phyloP scores from a whole-genome alignment of 2,329 filamentous ascomycete genomes.

The Diaporthe ilicicola region DNA sequence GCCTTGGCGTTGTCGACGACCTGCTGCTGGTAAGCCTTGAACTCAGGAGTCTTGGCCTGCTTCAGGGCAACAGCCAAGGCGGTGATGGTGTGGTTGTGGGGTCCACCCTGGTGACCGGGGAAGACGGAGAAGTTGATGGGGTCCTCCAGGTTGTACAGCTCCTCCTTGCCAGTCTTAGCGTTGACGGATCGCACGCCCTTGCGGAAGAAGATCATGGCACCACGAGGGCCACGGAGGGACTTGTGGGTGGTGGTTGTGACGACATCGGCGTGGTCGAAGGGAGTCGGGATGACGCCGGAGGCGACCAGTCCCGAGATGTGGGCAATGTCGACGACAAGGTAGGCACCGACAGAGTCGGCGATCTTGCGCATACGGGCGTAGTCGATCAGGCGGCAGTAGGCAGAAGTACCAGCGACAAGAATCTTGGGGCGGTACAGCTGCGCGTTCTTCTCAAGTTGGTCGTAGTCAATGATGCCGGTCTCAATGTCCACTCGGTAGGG shows the following conservation, averaged over 20 bases:
- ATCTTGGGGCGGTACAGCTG: constrained; percentile 94
- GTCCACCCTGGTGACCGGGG: constrained; percentile 97
- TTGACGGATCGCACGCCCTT: constrained; percentile 93
- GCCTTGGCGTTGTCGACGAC: constrained; percentile 94
- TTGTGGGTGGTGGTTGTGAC: constrained; percentile 99
- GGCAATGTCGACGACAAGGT: constrained; percentile 97
- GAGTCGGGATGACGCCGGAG: constrained; percentile 90
- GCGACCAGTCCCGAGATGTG: constrained; percentile 98
- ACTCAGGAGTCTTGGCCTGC: constrained; percentile 89
- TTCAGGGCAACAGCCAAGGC: constrained; percentile 93
- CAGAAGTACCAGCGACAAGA: constrained; percentile 94
- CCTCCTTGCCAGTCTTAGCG: constrained; percentile 89
- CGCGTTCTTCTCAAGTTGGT: constrained; percentile 88
- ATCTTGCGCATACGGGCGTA: constrained; percentile 97
- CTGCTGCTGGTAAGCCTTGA: constrained; percentile 92
- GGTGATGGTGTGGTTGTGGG: constrained; percentile 99
- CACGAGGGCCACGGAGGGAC: constrained; percentile 94
- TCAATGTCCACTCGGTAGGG: constrained; percentile 90
- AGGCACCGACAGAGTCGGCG: constrained; percentile 90
- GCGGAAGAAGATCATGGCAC: constrained; percentile 99
- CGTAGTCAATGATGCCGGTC: constrained; percentile 98
- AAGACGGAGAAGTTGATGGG: constrained; percentile 99
- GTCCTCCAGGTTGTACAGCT: constrained; percentile 90
- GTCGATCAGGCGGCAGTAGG: constrained; percentile 98
- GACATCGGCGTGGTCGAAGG: constrained; percentile 91